Percentiles rank a stretch among this genome's conserved stretches.
These are phyloP conservation scores for Erodium moschatum DNA, from an alignment of 441 rosid species.

Conservation along the genomic window DNA sequence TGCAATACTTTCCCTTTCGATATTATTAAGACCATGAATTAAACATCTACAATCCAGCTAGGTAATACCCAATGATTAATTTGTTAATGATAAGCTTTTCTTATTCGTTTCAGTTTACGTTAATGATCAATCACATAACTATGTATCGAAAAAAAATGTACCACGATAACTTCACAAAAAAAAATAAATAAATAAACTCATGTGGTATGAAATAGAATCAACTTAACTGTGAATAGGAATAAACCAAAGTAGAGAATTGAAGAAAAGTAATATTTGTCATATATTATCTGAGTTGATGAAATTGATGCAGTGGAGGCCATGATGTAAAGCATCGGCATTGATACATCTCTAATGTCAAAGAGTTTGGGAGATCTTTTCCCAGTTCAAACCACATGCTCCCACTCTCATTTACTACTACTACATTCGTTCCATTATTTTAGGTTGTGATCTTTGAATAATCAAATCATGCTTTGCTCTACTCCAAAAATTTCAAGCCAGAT, in stretches of 20 bases:
- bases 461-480: neutral
- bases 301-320: slow-evolving; percentile 6
- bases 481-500: neutral
- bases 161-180: too few species aligned
- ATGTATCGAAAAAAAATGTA: too few species aligned
- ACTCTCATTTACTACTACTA: neutral
- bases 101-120: too few species aligned
- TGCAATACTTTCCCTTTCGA: too few species aligned
- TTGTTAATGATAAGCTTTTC: too few species aligned
- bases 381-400: neutral
- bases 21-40: too few species aligned
- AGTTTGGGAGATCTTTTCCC: neutral
- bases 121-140: too few species aligned
- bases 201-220: neutral
- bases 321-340: neutral
- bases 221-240: neutral
- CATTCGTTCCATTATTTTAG: neutral
- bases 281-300: neutral
- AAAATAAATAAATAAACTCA: too few species aligned
- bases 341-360: neutral
- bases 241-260: neutral
- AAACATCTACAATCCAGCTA: too few species aligned
- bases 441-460: neutral
- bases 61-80: too few species aligned
- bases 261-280: neutral